Conservation (phyloP, 495 filamentous ascomycete species). For the Bombardia bombarda region DNA sequence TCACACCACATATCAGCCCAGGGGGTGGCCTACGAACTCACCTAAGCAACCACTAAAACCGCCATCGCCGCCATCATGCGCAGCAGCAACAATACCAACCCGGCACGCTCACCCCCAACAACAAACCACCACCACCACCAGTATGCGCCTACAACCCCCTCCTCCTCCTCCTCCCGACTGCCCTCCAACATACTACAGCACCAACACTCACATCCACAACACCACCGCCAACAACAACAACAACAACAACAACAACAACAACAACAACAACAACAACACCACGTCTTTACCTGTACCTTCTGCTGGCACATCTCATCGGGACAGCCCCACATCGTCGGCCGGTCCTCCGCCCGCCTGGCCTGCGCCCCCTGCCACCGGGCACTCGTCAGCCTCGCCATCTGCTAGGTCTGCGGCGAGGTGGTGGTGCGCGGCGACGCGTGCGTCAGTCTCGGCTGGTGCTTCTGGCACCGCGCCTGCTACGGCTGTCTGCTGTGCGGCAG, state of each 20-base stretch:
- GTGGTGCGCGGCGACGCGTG: conserved; percentile 35
- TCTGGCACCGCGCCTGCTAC: conserved; percentile 41
- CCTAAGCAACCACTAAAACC: too few relatives aligned
- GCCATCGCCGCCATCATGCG: too few relatives aligned
- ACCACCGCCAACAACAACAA: not conserved
- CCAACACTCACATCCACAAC: not conserved
- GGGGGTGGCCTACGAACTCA: too few relatives aligned
- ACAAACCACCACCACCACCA: not conserved
- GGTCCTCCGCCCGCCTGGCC: conserved; percentile 25
- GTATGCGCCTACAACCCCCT: too few relatives aligned
- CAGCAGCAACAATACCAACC: too few relatives aligned
- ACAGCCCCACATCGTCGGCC: conserved; percentile 19
- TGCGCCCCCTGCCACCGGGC: conserved; percentile 31
- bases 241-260: not conserved
- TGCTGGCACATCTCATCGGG: conserved; percentile 29
- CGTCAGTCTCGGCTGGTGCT: conserved; percentile 41
- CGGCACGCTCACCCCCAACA: not conserved
- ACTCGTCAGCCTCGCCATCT: conserved; percentile 35
- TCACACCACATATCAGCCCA: too few relatives aligned
- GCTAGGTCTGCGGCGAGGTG: conserved; percentile 43
- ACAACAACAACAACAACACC: conserved; percentile 1
- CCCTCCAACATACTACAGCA: not conserved
- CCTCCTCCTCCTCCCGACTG: not conserved
- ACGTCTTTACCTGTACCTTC: conserved; percentile 40
- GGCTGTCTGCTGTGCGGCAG: conserved; percentile 38